phyloP scores from a whole-genome alignment of 1,284 basidiomycete species.

The Fomitopsis schrenkii region DNA sequence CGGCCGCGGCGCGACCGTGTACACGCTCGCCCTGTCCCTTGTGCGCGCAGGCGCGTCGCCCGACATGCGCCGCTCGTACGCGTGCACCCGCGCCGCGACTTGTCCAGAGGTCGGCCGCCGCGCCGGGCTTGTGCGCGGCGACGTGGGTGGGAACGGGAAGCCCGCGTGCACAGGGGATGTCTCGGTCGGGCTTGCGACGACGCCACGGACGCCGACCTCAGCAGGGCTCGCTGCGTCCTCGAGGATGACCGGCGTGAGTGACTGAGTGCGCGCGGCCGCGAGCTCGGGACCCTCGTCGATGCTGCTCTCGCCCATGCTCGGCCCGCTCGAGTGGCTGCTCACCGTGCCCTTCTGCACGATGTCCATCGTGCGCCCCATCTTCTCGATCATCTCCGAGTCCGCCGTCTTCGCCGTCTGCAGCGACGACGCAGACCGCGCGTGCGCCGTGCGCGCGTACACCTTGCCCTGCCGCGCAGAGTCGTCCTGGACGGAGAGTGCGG shows the following conservation, averaged over 20 bases:
- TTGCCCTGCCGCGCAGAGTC: conserved; percentile 15
- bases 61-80: conserved; percentile 40
- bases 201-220: neutral
- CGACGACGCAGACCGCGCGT: conserved; percentile 23
- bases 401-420: conserved; percentile 34
- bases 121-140: conserved; percentile 11
- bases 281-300: conserved; percentile 3
- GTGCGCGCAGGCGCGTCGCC: conserved; percentile 24
- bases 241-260: neutral
- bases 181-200: neutral
- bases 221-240: neutral
- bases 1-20: conserved; percentile 52
- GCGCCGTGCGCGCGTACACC: conserved; percentile 18
- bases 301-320: conserved; percentile 10
- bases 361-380: conserved; percentile 59
- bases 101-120: conserved; percentile 15
- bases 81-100: conserved; percentile 34
- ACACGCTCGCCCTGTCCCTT: conserved; percentile 32
- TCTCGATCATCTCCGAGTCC: conserved; percentile 64
- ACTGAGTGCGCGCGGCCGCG: neutral
- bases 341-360: conserved; percentile 54
- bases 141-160: conserved; percentile 4
- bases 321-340: conserved; percentile 27
- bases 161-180: conserved; percentile 1
- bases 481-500: conserved; percentile 26